Conservation (phyloP, 2,329 filamentous ascomycete species). For the Pyrenochaeta sp. region DNA sequence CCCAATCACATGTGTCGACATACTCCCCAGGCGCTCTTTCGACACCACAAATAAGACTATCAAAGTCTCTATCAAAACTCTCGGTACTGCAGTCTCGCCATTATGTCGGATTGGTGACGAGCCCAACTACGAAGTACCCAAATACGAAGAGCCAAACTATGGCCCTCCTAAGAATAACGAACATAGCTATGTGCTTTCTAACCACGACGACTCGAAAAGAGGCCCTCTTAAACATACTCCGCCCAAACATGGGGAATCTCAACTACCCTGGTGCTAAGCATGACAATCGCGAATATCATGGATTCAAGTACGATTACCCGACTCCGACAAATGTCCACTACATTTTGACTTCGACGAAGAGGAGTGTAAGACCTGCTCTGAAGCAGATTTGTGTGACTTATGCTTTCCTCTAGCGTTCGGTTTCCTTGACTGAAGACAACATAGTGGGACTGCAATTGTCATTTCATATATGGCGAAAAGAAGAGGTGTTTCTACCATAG, state of each 20-base stretch:
- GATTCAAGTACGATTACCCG: background rate
- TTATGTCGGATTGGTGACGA: background rate
- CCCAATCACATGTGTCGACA: background rate
- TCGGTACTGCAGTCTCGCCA: slow-evolving; percentile 3
- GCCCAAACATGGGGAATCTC: background rate
- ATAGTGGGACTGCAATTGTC: slow-evolving; percentile 10
- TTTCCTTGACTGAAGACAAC: slow-evolving; percentile 10
- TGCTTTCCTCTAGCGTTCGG: background rate
- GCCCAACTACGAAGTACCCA: no score
- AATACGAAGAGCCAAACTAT: no score
- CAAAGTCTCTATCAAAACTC: background rate
- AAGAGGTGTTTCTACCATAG: slow-evolving; percentile 13
- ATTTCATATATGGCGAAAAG: slow-evolving; percentile 18
- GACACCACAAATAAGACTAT: background rate
- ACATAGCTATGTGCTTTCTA: no score
- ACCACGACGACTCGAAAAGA: no score
- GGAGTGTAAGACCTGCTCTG: slow-evolving; percentile 5
- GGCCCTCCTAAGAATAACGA: no score
- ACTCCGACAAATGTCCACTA: background rate
- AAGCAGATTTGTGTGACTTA: slow-evolving; percentile 7
- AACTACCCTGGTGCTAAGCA: background rate
- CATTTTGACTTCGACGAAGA: slow-evolving; percentile 3
- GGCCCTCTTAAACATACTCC: no score
- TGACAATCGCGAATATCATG: background rate
- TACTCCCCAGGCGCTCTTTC: background rate